Evolutionary conservation across 148 eudicot species (phyloP), one percentile per base, ranked within the genome.

Genomic region (Euryodendron excelsum): DNA sequence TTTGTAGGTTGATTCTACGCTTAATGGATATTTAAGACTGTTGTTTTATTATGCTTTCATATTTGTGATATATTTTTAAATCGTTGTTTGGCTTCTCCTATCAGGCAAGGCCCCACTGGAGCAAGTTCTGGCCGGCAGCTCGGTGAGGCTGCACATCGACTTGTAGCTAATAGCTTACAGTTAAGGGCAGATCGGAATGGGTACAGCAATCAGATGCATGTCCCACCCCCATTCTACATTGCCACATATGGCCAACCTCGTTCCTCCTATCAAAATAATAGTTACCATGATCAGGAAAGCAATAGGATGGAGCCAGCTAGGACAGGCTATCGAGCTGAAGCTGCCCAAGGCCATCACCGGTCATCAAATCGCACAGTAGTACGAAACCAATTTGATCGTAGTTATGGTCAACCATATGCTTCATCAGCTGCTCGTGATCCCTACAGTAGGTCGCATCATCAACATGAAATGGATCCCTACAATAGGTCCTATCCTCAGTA

Each of bases 91-190:
- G 27, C 10, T 31, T 25, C 45, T 80, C 71, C 70, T 55, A 79
- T 82, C 83, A 92, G 93, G 85, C 87, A 80, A 28, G 83, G 84
- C 44, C 82, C 87, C 4, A 85, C 83, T 45, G 94, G 93, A 72
- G 75, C 86, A 58, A 79, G 86, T 72, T 85, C 94, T 48, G 99
- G 99, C 20, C 85, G 86, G 59, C 95, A 88, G 78, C 94, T 95
- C 41, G 96, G 93, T 5, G 91, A 91, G 56, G 99, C 94, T 34
- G 97, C 99, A 47, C 96, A 89, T 83, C 88, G 97, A n/a, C 85
- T 93, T 37, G 92, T 95, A 0, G 79, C 56, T 37, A 95, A 95
- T 72, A 93, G 94, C 84, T 88, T 95, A 82, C 93, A 85, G 72
- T 2, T 36, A 31, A 88, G 84, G 79, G 44, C 67, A 12, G 81